These are phyloP conservation scores for Neopestalotiopsis rosae DNA, from an alignment of 2,329 filamentous ascomycete genomes.

Conservation along the genomic window DNA sequence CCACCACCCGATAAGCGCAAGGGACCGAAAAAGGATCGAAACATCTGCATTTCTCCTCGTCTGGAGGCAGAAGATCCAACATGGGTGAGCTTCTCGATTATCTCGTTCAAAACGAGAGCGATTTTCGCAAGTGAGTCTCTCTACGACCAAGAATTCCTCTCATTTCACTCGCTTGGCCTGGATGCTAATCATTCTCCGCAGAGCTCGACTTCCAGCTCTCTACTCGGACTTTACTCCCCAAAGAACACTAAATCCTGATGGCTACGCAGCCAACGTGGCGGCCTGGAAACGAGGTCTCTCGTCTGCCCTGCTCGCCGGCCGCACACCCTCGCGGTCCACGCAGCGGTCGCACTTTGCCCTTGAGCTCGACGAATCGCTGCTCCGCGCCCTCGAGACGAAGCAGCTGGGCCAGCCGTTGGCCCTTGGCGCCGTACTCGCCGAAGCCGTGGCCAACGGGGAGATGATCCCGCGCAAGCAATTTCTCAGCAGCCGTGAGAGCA, in stretches of 20 bases:
- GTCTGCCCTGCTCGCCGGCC: slow-evolving; percentile 69
- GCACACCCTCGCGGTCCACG: slow-evolving; percentile 46
- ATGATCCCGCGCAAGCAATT: slow-evolving; percentile 78
- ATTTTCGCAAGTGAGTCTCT: slow-evolving; percentile 60
- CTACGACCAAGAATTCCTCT: neutral
- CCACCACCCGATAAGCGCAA: neutral
- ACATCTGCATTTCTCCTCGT: neutral
- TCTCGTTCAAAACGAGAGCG: slow-evolving; percentile 63
- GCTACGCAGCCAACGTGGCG: slow-evolving; percentile 78
- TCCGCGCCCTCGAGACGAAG: slow-evolving; percentile 73
- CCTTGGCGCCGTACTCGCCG: slow-evolving; percentile 76
- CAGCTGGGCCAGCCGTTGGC: slow-evolving; percentile 84
- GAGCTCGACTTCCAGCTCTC: slow-evolving; percentile 79
- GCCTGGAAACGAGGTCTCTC: slow-evolving; percentile 81
- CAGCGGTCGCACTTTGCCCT: slow-evolving; percentile 57
- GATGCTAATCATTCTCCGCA: slow-evolving; percentile 40
- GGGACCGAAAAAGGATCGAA: neutral
- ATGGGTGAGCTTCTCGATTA: slow-evolving; percentile 75
- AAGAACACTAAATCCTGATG: slow-evolving; percentile 79
- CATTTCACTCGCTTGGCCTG: slow-evolving; percentile 17
- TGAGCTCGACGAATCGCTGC: slow-evolving; percentile 65
- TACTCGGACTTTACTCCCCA: slow-evolving; percentile 87
- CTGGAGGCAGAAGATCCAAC: slow-evolving; percentile 24
- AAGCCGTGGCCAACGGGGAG: slow-evolving; percentile 72
- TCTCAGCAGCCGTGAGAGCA: slow-evolving; percentile 65